phyloP scores from a whole-genome alignment of 1,284 basidiomycete genomes.

The Volvariella volvacea region DNA sequence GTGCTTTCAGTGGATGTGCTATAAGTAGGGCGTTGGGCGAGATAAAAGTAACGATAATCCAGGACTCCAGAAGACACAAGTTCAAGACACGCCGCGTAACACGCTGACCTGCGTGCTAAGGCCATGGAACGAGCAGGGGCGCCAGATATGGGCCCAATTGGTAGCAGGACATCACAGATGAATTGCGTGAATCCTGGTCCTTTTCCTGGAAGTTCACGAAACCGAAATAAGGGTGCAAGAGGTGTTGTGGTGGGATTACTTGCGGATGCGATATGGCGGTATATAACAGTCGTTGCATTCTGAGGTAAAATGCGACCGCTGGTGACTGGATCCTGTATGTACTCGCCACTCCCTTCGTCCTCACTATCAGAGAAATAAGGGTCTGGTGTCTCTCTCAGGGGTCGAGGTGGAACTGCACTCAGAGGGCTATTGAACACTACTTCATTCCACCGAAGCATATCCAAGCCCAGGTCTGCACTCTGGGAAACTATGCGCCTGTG shows the following conservation, averaged over 20 bases:
- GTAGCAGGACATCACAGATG: neutral
- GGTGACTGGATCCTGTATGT: slow-evolving; percentile 50
- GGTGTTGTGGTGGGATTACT: slow-evolving; percentile 12
- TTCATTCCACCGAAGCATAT: slow-evolving; percentile 42
- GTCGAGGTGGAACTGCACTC: slow-evolving; percentile 38
- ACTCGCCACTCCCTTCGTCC: slow-evolving; percentile 27
- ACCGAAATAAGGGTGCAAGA: slow-evolving; percentile 34
- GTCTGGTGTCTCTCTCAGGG: slow-evolving; percentile 31
- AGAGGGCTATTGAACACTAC: slow-evolving; percentile 28
- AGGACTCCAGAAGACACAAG: slow-evolving; percentile 45
- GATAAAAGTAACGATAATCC: slow-evolving; percentile 39
- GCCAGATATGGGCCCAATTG: slow-evolving; percentile 33
- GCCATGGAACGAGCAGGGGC: slow-evolving; percentile 35
- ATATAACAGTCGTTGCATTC: slow-evolving; percentile 48
- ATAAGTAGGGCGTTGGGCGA: slow-evolving; percentile 20
- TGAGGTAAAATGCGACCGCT: slow-evolving; percentile 46
- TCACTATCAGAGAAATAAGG: slow-evolving; percentile 43
- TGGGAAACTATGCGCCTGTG: slow-evolving; percentile 44
- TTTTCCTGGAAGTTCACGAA: slow-evolving; percentile 20
- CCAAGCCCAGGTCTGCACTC: slow-evolving; percentile 22
- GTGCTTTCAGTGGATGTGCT: slow-evolving; percentile 11
- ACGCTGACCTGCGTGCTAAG: slow-evolving; percentile 52
- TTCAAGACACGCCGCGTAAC: slow-evolving; percentile 45
- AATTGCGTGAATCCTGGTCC: neutral
- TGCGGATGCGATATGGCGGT: slow-evolving; percentile 35